A percentile compares a stretch with the other conserved stretches of the same genome.
phyloP scores from a whole-genome alignment of 2,329 filamentous ascomycete genomes.

The Dichotomopilus funicola region DNA sequence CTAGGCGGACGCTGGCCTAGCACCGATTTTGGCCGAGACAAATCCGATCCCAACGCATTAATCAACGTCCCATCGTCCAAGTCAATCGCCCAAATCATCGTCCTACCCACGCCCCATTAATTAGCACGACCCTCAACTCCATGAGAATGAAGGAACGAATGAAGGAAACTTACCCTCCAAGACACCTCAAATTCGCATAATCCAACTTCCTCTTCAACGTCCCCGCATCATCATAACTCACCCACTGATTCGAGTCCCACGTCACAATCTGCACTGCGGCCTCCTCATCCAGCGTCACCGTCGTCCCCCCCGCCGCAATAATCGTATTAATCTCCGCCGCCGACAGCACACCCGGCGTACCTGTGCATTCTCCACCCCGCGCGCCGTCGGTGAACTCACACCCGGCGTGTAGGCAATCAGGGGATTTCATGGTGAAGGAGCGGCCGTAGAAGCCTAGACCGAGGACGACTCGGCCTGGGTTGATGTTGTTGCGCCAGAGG shows the following conservation, averaged over 20 bases:
- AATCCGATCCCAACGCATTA: neutral
- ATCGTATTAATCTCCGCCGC: neutral
- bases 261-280: constrained; percentile 1
- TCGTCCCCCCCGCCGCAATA: neutral
- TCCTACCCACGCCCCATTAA: neutral
- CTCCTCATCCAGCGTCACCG: neutral
- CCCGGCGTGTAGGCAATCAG: neutral
- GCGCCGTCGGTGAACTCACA: constrained; percentile 1
- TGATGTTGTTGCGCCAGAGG: constrained; percentile 2
- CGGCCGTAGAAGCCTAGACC: constrained; percentile 1
- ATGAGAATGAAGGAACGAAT: neutral
- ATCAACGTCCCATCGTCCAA: constrained; percentile 2
- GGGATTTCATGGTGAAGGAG: neutral
- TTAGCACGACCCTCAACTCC: no score
- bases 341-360: neutral
- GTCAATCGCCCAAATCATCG: constrained; percentile 2
- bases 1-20: neutral
- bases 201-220: constrained; percentile 4
- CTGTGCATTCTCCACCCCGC: neutral
- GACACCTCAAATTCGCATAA: constrained; percentile 3
- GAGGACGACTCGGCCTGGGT: neutral
- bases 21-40: neutral
- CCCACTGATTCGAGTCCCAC: constrained; percentile 2
- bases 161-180: neutral
- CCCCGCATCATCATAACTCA: constrained; percentile 1